Evolutionary conservation across 2,329 filamentous ascomycete species (phyloP).

Genomic region (Lecanicillium sp.): DNA sequence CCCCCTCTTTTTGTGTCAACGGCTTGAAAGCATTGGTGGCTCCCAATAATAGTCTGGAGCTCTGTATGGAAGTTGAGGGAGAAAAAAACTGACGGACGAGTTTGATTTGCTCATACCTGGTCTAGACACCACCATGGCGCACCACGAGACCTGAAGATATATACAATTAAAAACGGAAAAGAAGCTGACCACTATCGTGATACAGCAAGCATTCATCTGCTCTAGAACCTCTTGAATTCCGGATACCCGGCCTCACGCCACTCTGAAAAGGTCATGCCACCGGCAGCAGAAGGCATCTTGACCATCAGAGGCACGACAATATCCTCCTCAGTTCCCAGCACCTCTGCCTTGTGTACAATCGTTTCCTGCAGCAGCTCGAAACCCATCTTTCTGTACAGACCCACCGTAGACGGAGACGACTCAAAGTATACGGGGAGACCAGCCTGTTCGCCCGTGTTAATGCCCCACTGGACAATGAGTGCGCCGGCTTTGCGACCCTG

Average conservation of each 20-base stretch:
- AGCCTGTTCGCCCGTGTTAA: slow-evolving; percentile 25
- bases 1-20: too few relatives aligned
- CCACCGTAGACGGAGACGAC: slow-evolving; percentile 30
- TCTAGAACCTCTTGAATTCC: neutral
- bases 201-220: too few relatives aligned
- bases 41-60: too few relatives aligned
- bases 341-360: slow-evolving; percentile 27
- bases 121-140: too few relatives aligned
- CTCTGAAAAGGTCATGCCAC: slow-evolving; percentile 24
- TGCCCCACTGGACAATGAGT: slow-evolving; percentile 31
- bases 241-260: slow-evolving; percentile 20
- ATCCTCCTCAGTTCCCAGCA: slow-evolving; percentile 25
- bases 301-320: slow-evolving; percentile 33
- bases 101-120: too few relatives aligned
- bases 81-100: too few relatives aligned
- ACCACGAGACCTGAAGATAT: neutral
- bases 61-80: too few relatives aligned
- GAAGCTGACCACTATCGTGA: too few relatives aligned
- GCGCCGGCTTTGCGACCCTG: slow-evolving; percentile 34
- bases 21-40: too few relatives aligned
- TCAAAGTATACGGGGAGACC: slow-evolving; percentile 38
- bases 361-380: slow-evolving; percentile 31
- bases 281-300: slow-evolving; percentile 26
- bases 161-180: neutral
- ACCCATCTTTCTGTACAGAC: slow-evolving; percentile 37